Conservation (phyloP, 106 monocot species). For the Allium fistulosum region DNA sequence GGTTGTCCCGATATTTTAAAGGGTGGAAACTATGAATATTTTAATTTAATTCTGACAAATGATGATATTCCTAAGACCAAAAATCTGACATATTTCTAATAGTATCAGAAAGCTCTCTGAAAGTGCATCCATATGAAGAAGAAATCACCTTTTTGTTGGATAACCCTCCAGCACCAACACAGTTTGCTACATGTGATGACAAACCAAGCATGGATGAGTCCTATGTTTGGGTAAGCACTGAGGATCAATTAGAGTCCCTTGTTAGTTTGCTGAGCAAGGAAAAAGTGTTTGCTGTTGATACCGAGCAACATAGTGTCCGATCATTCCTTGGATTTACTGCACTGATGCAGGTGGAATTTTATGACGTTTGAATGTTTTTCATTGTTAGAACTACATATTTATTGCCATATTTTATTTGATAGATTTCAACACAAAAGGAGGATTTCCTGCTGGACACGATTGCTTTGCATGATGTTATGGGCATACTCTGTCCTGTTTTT, state of each 20-base stretch:
- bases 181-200: conserved; percentile 6
- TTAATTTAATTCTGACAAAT: too few relatives aligned
- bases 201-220: conserved; percentile 13
- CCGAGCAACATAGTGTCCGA: conserved; percentile 87
- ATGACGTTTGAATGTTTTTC: neutral
- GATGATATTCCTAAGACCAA: too few relatives aligned
- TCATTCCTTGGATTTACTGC: conserved; percentile 93
- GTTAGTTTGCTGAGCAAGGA: conserved; percentile 39
- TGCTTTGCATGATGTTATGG: conserved; percentile 82
- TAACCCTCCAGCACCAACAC: conserved; percentile 14
- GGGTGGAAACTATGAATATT: too few relatives aligned
- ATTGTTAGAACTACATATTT: neutral
- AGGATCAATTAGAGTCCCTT: conserved; percentile 42
- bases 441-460: conserved; percentile 92
- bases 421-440: conserved; percentile 83
- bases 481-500: conserved; percentile 63
- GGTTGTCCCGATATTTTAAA: too few relatives aligned
- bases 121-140: conserved; percentile 57
- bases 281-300: conserved; percentile 75
- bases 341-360: conserved; percentile 64
- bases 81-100: too few relatives aligned
- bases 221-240: conserved; percentile 59
- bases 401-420: neutral
- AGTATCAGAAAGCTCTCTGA: conserved; percentile 38
- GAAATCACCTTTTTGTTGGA: conserved; percentile 37